These are phyloP conservation scores for Mallotus japonicus DNA, from an alignment of 441 rosid genomes.

Conservation along the genomic window DNA sequence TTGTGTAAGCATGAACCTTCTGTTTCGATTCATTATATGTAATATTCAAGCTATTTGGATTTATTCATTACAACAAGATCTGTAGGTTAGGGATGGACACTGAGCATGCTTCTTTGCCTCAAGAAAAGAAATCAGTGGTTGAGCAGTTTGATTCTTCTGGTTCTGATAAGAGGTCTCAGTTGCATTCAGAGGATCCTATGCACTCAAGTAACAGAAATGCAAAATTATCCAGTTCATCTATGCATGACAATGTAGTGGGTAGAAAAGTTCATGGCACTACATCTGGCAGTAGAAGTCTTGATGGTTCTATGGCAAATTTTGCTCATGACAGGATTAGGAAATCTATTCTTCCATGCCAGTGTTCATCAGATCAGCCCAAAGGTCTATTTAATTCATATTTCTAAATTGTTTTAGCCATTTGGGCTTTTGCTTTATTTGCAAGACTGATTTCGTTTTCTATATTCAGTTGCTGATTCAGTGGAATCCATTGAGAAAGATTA, in stretches of 20 bases:
- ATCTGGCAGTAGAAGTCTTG: constrained; percentile 33
- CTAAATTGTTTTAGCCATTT: constrained; percentile 11
- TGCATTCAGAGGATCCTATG: constrained; percentile 22
- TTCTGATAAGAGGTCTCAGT: constrained; percentile 35
- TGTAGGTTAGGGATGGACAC: constrained; percentile 44
- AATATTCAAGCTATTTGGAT: constrained; percentile 20
- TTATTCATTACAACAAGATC: constrained; percentile 25
- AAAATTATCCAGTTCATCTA: constrained; percentile 27
- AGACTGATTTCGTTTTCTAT: constrained; percentile 25
- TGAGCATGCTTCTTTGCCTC: constrained; percentile 24
- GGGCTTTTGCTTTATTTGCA: constrained; percentile 6
- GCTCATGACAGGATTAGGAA: constrained; percentile 35
- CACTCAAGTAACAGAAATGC: constrained; percentile 21
- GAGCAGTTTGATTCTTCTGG: constrained; percentile 37
- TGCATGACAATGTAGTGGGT: constrained; percentile 28
- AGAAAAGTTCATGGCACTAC: constrained; percentile 29
- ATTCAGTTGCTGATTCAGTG: constrained; percentile 53
- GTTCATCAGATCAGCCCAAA: constrained; percentile 38
- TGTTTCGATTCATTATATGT: constrained; percentile 13
- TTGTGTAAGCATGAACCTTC: constrained; percentile 7
- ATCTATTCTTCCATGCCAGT: constrained; percentile 35
- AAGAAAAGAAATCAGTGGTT: constrained; percentile 24
- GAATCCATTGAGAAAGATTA: constrained; percentile 77
- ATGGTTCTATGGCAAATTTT: constrained; percentile 29
- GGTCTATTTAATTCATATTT: constrained; percentile 32